Conservation (phyloP, 1,139 yeast species). For the Geotrichum phurueaensis region DNA sequence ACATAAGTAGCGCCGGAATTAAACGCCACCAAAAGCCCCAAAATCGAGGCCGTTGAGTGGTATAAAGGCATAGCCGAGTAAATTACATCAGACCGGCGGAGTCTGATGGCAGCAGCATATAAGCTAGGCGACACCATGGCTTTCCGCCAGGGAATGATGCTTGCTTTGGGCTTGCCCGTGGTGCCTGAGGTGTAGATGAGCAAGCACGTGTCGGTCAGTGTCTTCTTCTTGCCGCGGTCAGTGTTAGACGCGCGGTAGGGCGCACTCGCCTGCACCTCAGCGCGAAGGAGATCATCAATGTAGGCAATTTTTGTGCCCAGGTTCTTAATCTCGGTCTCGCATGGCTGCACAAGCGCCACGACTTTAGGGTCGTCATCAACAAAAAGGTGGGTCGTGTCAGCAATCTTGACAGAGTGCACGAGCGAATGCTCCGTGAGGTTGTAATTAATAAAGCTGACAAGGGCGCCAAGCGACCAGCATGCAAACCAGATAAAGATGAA, state of each 20-base stretch:
- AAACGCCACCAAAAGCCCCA: constrained; percentile 74
- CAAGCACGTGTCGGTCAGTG: constrained; percentile 48
- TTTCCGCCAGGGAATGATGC: constrained; percentile 89
- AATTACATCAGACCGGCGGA: constrained; percentile 51
- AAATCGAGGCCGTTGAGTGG: constrained; percentile 87
- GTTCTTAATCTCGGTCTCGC: constrained; percentile 45
- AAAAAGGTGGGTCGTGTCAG: constrained; percentile 58
- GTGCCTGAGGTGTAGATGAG: constrained; percentile 92
- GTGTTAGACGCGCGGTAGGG: constrained; percentile 40
- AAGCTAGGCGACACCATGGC: constrained; percentile 59
- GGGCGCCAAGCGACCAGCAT: constrained; percentile 85
- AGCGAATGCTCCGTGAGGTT: constrained; percentile 70
- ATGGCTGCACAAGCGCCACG: constrained; percentile 47
- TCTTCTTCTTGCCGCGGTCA: constrained; percentile 28
- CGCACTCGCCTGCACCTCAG: constrained; percentile 39
- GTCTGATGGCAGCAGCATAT: constrained; percentile 65
- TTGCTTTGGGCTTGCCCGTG: constrained; percentile 92
- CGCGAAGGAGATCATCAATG: constrained; percentile 45
- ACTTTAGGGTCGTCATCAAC: constrained; percentile 61
- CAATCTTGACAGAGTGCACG: constrained; percentile 72
- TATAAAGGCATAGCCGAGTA: constrained; percentile 94
- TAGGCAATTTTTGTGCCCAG: constrained; percentile 43
- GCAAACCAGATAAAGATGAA: constrained; percentile 78
- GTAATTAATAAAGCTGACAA: constrained; percentile 81
- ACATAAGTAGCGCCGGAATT: constrained; percentile 65